Evolutionary conservation across 1,139 yeast species (phyloP).

Genomic region (Candida dubliniensis): DNA sequence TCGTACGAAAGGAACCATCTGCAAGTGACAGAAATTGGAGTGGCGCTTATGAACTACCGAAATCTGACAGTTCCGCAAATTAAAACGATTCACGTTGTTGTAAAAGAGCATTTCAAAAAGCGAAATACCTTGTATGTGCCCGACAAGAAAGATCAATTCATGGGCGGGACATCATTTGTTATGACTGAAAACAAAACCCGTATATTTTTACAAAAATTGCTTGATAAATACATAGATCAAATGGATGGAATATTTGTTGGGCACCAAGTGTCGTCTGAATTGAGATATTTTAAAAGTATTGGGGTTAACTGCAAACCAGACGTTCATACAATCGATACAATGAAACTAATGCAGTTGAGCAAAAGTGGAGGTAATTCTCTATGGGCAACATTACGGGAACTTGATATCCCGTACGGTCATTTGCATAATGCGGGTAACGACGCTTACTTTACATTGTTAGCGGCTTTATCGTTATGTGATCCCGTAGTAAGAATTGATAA

Average conservation of each 20-base stretch:
- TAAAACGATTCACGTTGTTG: constrained; percentile 56
- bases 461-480: constrained; percentile 57
- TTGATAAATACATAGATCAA: constrained; percentile 40
- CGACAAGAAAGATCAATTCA: constrained; percentile 57
- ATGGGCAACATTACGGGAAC: constrained; percentile 49
- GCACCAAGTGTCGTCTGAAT: constrained; percentile 64
- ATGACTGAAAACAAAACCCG: constrained; percentile 37
- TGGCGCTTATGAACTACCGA: constrained; percentile 59
- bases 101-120: constrained; percentile 47
- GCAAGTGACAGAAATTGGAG: constrained; percentile 66
- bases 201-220: constrained; percentile 39
- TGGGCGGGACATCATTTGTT: constrained; percentile 57
- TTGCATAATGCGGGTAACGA: constrained; percentile 86
- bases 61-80: constrained; percentile 41
- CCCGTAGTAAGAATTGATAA: constrained; percentile 30
- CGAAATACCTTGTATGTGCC: constrained; percentile 63
- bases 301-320: constrained; percentile 40
- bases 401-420: constrained; percentile 62
- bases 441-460: constrained; percentile 66
- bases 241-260: constrained; percentile 55
- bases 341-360: constrained; percentile 43
- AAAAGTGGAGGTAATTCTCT: constrained; percentile 50
- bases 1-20: constrained; percentile 54
- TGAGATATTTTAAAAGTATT: constrained; percentile 49
- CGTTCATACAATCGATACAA: constrained; percentile 51